Evolutionary conservation across 768 basidiomycete species (phyloP), one percentile per base, ranked within the genome.

Genomic region (Serpula lacrymans): DNA sequence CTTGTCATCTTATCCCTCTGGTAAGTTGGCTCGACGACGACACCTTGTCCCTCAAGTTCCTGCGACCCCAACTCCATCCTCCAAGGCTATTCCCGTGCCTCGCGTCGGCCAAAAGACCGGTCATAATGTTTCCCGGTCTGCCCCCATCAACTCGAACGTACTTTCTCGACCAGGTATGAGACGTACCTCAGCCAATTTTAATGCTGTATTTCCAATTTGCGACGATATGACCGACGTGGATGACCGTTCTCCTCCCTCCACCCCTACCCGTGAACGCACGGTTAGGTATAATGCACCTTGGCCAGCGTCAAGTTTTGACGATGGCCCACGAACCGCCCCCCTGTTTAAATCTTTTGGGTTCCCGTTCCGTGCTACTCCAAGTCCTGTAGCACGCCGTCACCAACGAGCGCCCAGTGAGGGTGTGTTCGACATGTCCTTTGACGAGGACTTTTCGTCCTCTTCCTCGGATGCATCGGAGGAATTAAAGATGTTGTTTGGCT

Each of bases 371-470:
- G 57, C 60, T 11, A 68, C 64, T n/a, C 66, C 76, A 2, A 60
- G 67, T 1, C 66, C 68, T 30, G 54, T 62, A 9, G 52, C 63
- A 23, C 65, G 64, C 39, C 52, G 68, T 37, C 82, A 86, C 53
- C 65, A 59, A 29, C 76, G 84, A 41, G 68, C 74, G 5, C 84
- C 85, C 6, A 86, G 82, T 55, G 86, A 87, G 35, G 80, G 81
- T 26, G 67, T 88, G n/a, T 88, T 87, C 59, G 60, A 69, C 55
- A 79, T 88, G 75, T 82, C 80, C 36, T 80, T 82, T 34, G 84
- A 88, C 47, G 84, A 86, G 55, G 82, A 79, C 46, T 52, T 63
- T 22, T 59, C 65, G 12, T 70, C 72, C 7, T 61, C 63, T 40
- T 55, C 53, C n/a, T 71, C 63, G 34, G 66, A 70, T 27, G 45